Conservation (phyloP, 208 protist genomes). For the Crithidia bombi region DNA sequence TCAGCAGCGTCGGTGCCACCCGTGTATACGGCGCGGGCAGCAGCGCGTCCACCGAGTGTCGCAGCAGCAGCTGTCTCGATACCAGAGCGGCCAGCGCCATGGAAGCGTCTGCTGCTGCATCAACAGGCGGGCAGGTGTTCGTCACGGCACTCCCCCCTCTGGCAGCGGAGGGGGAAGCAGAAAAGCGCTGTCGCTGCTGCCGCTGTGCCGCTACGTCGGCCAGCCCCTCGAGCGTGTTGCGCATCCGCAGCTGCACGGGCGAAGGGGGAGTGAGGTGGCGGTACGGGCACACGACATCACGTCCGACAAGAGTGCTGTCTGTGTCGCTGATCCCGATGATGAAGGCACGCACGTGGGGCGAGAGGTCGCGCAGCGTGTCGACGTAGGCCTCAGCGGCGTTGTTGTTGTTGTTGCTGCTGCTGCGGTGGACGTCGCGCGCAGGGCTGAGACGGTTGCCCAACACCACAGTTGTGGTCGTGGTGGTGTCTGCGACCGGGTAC, state of each 20-base stretch:
- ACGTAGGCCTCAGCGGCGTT: neutral
- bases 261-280: conserved; percentile 24
- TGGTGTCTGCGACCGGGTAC: too few species aligned
- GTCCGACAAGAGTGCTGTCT: conserved; percentile 51
- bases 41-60: conserved; percentile 17
- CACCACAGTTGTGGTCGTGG: too few species aligned
- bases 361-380: neutral
- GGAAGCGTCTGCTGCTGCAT: too few species aligned
- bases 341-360: conserved; percentile 29
- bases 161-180: too few species aligned
- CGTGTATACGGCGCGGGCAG: conserved; percentile 17
- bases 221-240: conserved; percentile 17
- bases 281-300: conserved; percentile 79
- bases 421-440: too few species aligned
- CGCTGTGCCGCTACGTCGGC: too few species aligned
- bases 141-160: too few species aligned
- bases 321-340: conserved; percentile 70
- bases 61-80: too few species aligned
- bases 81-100: too few species aligned
- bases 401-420: neutral
- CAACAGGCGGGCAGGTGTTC: too few species aligned
- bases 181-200: too few species aligned
- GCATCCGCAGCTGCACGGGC: conserved; percentile 14
- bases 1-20: conserved; percentile 22
- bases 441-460: too few species aligned